Percentiles rank a stretch among this genome's conserved stretches.
phyloP scores from a whole-genome alignment of 169 alveolate species.

The Cyclospora cayetanensis region DNA sequence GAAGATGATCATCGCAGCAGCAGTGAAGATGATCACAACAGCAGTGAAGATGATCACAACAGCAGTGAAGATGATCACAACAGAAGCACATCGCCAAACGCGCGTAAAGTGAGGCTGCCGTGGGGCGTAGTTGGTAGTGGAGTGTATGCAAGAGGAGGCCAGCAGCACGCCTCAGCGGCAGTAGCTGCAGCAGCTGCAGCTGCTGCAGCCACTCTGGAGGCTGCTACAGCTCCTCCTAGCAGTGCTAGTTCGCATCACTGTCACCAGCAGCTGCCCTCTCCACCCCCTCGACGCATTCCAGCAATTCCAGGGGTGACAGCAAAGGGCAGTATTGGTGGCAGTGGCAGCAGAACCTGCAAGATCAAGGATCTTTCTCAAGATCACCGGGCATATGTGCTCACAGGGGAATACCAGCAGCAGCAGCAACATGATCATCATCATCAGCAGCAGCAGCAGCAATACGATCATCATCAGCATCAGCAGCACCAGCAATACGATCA shows the following conservation, averaged over 20 bases:
- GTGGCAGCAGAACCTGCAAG: conserved; percentile 22
- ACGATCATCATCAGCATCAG: conserved; percentile 13
- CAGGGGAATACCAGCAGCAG: not conserved
- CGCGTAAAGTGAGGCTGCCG: too few relatives aligned
- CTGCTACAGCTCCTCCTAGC: not conserved
- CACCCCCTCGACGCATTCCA: conserved; percentile 36
- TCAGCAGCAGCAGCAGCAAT: conserved; percentile 47
- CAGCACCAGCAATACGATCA: not conserved
- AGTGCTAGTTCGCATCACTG: conserved; percentile 13
- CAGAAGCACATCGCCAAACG: too few relatives aligned
- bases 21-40: conserved; percentile 26
- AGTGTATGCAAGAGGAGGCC: too few relatives aligned
- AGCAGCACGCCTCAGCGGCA: too few relatives aligned
- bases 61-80: too few relatives aligned
- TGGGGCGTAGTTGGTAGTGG: too few relatives aligned
- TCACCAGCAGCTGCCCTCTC: conserved; percentile 45
- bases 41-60: conserved; percentile 11
- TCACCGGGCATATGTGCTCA: too few relatives aligned
- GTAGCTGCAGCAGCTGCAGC: conserved; percentile 26
- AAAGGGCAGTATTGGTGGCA: not conserved
- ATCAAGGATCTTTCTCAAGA: too few relatives aligned
- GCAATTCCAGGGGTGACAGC: conserved; percentile 7
- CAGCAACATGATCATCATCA: conserved; percentile 38
- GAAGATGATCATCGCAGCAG: conserved; percentile 9
- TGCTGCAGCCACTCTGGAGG: not conserved